phyloP scores from a whole-genome alignment of 805 yeast species.

The Yarrowia sp. region DNA sequence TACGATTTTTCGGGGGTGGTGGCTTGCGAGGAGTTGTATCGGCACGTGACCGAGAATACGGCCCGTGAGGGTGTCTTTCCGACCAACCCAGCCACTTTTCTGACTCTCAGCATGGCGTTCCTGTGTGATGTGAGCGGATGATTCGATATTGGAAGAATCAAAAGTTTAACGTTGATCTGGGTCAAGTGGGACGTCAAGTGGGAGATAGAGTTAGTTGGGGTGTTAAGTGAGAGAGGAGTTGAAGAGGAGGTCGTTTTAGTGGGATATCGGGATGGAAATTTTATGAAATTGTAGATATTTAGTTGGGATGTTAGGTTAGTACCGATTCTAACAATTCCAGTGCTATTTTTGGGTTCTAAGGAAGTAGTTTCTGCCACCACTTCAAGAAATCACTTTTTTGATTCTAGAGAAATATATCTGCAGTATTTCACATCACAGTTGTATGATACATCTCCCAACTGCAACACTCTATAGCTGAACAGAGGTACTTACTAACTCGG shows the following conservation, averaged over 20 bases:
- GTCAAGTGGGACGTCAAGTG: background rate
- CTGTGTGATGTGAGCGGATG: background rate
- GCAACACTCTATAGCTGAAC: too few relatives aligned
- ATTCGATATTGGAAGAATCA: background rate
- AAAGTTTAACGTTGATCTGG: constrained; percentile 4
- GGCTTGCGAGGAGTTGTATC: background rate
- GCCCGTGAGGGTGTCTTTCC: background rate
- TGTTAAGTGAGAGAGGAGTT: too few relatives aligned
- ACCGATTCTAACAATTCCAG: too few relatives aligned
- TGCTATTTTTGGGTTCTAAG: too few relatives aligned
- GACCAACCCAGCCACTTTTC: background rate
- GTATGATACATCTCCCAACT: too few relatives aligned
- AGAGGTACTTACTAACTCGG: too few relatives aligned
- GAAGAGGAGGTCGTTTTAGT: too few relatives aligned
- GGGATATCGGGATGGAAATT: too few relatives aligned
- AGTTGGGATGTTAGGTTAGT: background rate
- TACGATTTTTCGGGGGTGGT: background rate
- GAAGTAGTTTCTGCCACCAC: too few relatives aligned
- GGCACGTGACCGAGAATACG: background rate
- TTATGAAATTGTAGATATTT: background rate
- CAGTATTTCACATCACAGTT: too few relatives aligned
- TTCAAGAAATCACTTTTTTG: too few relatives aligned
- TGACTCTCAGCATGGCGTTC: background rate
- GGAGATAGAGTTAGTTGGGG: background rate
- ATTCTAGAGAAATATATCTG: too few relatives aligned